Evolutionary conservation across 2,329 filamentous ascomycete genomes (phyloP).

Genomic region (Immersiporthe knoxdaviesiana): DNA sequence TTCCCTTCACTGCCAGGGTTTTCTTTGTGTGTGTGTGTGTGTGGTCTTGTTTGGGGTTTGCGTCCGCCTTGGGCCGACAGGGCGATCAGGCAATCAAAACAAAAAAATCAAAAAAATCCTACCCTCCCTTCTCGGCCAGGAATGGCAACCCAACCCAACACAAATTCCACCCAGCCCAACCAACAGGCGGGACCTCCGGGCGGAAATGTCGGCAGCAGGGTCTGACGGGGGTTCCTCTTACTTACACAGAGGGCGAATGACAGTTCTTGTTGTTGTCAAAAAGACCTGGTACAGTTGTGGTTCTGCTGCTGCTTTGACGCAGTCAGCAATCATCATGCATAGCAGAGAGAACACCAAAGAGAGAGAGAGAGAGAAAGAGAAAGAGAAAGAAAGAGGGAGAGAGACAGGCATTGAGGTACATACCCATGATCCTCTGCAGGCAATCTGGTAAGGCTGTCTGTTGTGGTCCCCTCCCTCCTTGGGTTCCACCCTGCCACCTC

Average conservation of each 20-base stretch:
- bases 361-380: too few species aligned
- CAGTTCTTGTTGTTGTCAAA: too few species aligned
- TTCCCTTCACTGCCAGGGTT: not conserved
- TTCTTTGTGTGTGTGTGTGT: not conserved
- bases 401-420: not conserved
- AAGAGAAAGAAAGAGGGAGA: too few species aligned
- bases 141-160: not conserved
- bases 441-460: conserved; percentile 10
- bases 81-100: not conserved
- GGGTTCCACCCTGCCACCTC: conserved; percentile 15
- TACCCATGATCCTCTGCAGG: not conserved
- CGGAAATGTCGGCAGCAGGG: not conserved
- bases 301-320: not conserved
- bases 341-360: not conserved
- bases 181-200: not conserved
- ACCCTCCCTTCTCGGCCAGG: not conserved
- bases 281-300: not conserved
- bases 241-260: not conserved
- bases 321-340: not conserved
- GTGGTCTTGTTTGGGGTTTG: not conserved
- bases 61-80: not conserved
- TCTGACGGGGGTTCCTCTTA: not conserved
- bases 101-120: not conserved
- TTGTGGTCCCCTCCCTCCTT: conserved; percentile 2
- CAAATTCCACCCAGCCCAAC: too few species aligned